Percentiles rank a stretch among this genome's conserved stretches.
Evolutionary conservation across 148 eudicot species (phyloP).

Genomic region (Rhododendron griersonianum): DNA sequence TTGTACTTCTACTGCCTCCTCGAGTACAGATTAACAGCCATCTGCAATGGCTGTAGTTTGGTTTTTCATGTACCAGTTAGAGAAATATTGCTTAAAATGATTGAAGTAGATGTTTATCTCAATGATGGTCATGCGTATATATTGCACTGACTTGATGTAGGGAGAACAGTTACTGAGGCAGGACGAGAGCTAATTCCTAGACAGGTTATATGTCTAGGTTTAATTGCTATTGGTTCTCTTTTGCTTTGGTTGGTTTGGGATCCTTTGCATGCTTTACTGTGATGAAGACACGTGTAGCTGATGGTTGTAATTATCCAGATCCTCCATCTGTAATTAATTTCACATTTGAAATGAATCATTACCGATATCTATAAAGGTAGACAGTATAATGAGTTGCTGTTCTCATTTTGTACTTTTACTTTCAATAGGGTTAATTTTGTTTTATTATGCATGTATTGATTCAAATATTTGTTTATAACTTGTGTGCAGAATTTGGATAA

Average conservation of each 20-base stretch:
- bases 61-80: background rate
- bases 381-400: background rate
- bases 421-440: background rate
- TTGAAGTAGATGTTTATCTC: background rate
- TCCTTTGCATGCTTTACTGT: background rate
- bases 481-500: constrained; percentile 60
- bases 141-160: background rate
- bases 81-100: background rate
- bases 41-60: background rate
- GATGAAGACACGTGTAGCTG: background rate
- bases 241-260: background rate
- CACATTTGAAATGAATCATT: background rate
- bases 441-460: background rate
- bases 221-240: background rate
- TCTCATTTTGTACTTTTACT: background rate
- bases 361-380: background rate
- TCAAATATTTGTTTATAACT: background rate
- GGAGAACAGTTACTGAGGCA: background rate
- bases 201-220: background rate
- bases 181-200: background rate
- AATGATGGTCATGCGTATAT: background rate
- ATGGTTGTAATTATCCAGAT: background rate
- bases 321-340: background rate
- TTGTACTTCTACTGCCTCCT: background rate
- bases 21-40: background rate